phyloP scores from a whole-genome alignment of 2,329 filamentous ascomycete species.

The Aspergillus sp. region DNA sequence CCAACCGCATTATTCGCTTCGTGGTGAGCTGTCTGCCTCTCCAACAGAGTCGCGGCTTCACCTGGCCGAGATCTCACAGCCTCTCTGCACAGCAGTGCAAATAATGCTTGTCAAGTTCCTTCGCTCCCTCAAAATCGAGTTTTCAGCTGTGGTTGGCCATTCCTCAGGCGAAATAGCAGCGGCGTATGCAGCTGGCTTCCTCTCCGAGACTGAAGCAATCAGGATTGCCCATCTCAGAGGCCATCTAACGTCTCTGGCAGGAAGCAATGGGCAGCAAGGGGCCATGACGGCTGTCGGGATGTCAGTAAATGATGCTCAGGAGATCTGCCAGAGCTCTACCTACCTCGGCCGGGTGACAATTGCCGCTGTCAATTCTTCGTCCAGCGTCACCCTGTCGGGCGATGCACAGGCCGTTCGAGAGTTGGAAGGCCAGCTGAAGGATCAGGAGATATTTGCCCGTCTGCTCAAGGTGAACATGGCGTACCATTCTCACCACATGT shows the following conservation, averaged over 20 bases:
- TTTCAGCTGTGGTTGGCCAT: slow-evolving; percentile 16
- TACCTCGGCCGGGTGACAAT: background rate
- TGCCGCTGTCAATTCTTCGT: background rate
- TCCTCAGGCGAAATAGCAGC: slow-evolving; percentile 19
- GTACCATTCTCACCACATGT: slow-evolving; percentile 1
- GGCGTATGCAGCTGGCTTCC: slow-evolving; percentile 13
- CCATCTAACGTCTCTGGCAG: background rate
- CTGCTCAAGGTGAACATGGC: background rate
- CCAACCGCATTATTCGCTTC: background rate
- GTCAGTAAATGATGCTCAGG: background rate
- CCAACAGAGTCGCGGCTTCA: slow-evolving; percentile 2
- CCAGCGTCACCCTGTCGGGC: background rate
- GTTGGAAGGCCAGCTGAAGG: background rate
- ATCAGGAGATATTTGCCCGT: background rate
- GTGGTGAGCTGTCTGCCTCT: background rate
- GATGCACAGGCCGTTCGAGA: background rate
- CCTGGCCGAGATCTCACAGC: slow-evolving; percentile 13
- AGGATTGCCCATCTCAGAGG: background rate
- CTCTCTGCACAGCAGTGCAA: slow-evolving; percentile 19
- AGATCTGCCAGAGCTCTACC: background rate
- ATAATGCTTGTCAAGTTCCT: slow-evolving; percentile 15
- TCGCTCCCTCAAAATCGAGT: slow-evolving; percentile 3
- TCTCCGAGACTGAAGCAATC: background rate
- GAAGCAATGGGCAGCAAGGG: background rate
- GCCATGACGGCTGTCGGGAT: background rate